Conservation (phyloP, 2,329 filamentous ascomycete genomes). For the Aspergillus transmontanensis region DNA sequence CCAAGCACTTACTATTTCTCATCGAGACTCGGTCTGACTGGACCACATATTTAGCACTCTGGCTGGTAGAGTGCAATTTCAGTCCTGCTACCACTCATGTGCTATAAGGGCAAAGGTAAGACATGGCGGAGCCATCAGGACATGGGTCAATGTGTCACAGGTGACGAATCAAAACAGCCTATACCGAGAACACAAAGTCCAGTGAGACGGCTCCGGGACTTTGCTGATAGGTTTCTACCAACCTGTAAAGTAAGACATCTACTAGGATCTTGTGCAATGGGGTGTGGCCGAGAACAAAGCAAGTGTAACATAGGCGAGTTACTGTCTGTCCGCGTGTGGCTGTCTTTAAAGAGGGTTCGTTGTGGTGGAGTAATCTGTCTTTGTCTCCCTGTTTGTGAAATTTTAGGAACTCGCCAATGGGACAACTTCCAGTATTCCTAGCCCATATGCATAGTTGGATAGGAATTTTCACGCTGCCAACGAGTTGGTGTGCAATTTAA, state of each 20-base stretch:
- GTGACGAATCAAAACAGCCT: background rate
- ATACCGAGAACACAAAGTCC: background rate
- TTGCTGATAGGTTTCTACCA: background rate
- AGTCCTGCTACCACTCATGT: background rate
- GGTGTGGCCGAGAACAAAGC: background rate
- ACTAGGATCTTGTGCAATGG: background rate
- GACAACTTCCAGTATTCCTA: background rate
- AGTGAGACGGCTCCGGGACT: background rate
- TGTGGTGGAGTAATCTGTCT: background rate
- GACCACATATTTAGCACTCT: background rate
- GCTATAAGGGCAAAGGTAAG: background rate
- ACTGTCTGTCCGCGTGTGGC: background rate
- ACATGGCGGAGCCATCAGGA: background rate
- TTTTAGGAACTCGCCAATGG: background rate
- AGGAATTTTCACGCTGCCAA: background rate
- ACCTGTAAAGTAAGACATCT: background rate
- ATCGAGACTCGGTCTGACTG: background rate
- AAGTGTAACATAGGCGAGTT: background rate
- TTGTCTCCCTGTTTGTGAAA: background rate
- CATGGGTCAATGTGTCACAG: background rate
- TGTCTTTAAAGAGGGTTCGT: background rate
- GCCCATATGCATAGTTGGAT: background rate
- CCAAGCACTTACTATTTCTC: background rate
- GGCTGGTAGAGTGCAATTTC: background rate
- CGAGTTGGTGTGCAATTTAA: background rate